Evolutionary conservation across 208 protist genomes (phyloP).

Genomic region (Trypanosoma platydactyli): DNA sequence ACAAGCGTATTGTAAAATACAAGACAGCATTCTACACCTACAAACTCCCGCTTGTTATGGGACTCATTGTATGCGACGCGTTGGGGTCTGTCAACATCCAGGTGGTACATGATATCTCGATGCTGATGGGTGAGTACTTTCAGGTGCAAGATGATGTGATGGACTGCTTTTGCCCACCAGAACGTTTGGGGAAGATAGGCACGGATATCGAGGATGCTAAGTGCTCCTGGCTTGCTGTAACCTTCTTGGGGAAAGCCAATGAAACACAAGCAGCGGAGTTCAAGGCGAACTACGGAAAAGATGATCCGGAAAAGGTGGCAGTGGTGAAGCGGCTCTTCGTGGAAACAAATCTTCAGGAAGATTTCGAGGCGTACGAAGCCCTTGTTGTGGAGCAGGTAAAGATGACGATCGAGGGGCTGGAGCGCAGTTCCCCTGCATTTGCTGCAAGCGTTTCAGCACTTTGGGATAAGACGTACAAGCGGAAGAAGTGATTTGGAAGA

Average conservation of each 20-base stretch:
- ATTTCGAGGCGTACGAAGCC: conserved; percentile 83
- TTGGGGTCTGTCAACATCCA: conserved; percentile 53
- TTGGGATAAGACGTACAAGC: conserved; percentile 90
- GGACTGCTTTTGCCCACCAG: conserved; percentile 96
- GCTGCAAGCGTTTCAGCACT: conserved; percentile 62
- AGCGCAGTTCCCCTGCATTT: conserved; percentile 41
- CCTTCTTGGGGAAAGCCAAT: conserved; percentile 64
- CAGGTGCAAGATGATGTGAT: conserved; percentile 98
- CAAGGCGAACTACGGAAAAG: conserved; percentile 90
- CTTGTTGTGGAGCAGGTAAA: conserved; percentile 62
- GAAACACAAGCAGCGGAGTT: conserved; percentile 65
- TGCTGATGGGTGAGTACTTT: conserved; percentile 97
- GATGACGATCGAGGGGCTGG: conserved; percentile 41
- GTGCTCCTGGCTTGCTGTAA: conserved; percentile 96
- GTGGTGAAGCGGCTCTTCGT: conserved; percentile 89
- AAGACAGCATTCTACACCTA: conserved; percentile 99
- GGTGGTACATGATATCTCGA: conserved; percentile 74
- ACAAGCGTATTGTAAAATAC: conserved; percentile 95
- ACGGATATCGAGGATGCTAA: conserved; percentile 98
- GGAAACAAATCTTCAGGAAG: conserved; percentile 68
- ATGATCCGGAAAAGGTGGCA: conserved; percentile 69
- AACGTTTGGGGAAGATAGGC: conserved; percentile 96
- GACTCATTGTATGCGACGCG: conserved; percentile 90
- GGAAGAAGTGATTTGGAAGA: conserved; percentile 57
- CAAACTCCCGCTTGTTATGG: conserved; percentile 94